Percentiles rank a stretch among this genome's conserved stretches.
phyloP scores from a whole-genome alignment of 495 filamentous ascomycete genomes.

The Acidomyces sp. region DNA sequence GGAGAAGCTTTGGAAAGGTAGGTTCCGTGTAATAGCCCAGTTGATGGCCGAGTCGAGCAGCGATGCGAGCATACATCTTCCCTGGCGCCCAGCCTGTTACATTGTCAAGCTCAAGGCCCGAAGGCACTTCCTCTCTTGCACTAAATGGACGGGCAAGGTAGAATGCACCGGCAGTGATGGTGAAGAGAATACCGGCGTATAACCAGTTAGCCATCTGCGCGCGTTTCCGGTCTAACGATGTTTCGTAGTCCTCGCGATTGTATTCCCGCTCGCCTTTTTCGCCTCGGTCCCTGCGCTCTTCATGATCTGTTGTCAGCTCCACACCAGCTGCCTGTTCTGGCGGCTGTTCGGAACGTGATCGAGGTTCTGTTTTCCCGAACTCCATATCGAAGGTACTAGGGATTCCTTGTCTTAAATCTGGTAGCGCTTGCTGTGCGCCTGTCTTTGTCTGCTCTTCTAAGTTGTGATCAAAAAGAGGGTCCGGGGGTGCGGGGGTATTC shows the following conservation, averaged over 20 bases:
- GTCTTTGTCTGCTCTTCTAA: slow-evolving; percentile 28
- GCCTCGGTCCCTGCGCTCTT: slow-evolving; percentile 28
- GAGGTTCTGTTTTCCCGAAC: slow-evolving; percentile 34
- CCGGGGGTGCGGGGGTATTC: slow-evolving; percentile 13
- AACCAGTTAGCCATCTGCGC: slow-evolving; percentile 54
- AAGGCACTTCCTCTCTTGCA: slow-evolving; percentile 46
- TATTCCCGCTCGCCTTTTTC: slow-evolving; percentile 40
- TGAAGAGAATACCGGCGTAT: slow-evolving; percentile 42
- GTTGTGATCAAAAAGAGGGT: background rate
- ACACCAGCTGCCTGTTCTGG: slow-evolving; percentile 10
- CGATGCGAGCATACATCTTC: slow-evolving; percentile 65
- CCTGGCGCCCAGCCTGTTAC: slow-evolving; percentile 48
- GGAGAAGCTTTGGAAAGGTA: slow-evolving; percentile 84
- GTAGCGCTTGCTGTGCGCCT: slow-evolving; percentile 50
- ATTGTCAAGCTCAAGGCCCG: slow-evolving; percentile 6
- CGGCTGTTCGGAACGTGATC: slow-evolving; percentile 8
- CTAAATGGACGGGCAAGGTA: slow-evolving; percentile 83
- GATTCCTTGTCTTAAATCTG: slow-evolving; percentile 82
- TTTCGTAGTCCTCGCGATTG: slow-evolving; percentile 75
- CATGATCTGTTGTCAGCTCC: slow-evolving; percentile 1
- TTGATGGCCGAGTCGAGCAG: slow-evolving; percentile 56
- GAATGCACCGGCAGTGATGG: slow-evolving; percentile 39
- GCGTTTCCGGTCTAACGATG: slow-evolving; percentile 71
- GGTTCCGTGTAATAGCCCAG: slow-evolving; percentile 91
- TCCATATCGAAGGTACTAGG: slow-evolving; percentile 69